Base-by-base conservation (phyloP, 352 stramenopile genomes). In the Thraustochytrium sp. region DNA sequence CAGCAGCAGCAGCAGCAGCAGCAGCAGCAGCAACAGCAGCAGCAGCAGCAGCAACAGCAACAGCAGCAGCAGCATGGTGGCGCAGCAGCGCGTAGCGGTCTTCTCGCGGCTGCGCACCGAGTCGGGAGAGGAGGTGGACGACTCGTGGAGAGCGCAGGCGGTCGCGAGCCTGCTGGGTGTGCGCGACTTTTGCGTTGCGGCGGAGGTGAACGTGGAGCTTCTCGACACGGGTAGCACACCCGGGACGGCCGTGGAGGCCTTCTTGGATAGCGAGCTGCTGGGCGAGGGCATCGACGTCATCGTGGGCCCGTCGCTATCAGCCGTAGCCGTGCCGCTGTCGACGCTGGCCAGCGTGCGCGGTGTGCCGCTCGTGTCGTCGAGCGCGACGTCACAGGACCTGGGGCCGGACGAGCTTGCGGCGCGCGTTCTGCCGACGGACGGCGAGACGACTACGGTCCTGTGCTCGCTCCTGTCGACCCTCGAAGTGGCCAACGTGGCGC, bases 201-300 rank as follows among this genome's bases (percentile, higher is more conserved):
- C 42, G 1, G 40, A 26, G 26, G 59, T 34, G 0, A 72, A 49
- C 0, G 59, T 72, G 59, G 3, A 72, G 26, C 9, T 72, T 3
- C 13, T 13, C 16, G 59, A 72, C 8, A 72, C 59, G 26, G 59
- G 34, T 13, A 49, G 59, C 2, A 18, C 16, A 34, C 36, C 59
- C 0, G 59, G 36, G 26, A n/a, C 16, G 5, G 26, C 59, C 40
- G 26, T 72, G 13, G 59, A 72, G 13, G 36, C 42, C 9, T 72
- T 72, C 2, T 26, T 72, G 5, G n/a, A 72, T 13, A 46, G 21
- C 21, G 59, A 72, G 40, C 59, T 72, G 13, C 1, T 44, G 8
- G 59, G 46, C 21, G 59, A 72, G 13, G 59, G 59, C 65, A 75
- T 77, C 34, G 65, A 77, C 31, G 42, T 31, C 34, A 77, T 77